phyloP scores from a whole-genome alignment of 164 flowering plant genomes.

The Macadamia tetraphylla region DNA sequence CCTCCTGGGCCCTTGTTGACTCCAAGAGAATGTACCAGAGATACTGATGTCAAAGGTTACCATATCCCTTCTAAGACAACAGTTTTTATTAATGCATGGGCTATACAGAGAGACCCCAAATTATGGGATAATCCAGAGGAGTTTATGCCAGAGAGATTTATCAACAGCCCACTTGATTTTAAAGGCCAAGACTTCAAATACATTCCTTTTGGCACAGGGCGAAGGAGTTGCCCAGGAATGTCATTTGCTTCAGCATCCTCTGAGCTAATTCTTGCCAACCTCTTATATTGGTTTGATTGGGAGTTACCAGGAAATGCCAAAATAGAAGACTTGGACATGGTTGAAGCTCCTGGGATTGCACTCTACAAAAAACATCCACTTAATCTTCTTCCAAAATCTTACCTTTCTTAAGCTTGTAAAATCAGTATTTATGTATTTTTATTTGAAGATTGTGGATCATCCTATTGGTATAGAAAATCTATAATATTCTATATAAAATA shows the following conservation, averaged over 20 bases:
- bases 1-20: conserved; percentile 6
- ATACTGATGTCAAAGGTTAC: neutral
- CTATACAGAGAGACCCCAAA: no score
- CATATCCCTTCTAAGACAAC: no score
- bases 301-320: conserved; percentile 5
- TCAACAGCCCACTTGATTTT: conserved; percentile 3
- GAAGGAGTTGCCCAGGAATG: conserved; percentile 16
- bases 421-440: no score
- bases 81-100: no score
- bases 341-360: conserved; percentile 4
- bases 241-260: neutral
- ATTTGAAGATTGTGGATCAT: no score
- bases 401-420: neutral
- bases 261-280: conserved; percentile 13
- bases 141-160: conserved; percentile 10
- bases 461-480: no score
- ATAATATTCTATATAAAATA: no score
- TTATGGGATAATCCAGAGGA: no score
- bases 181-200: conserved; percentile 6
- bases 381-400: conserved; percentile 1
- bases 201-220: conserved; percentile 16
- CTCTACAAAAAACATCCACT: conserved; percentile 3
- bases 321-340: conserved; percentile 8
- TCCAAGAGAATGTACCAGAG: neutral
- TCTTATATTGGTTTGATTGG: conserved; percentile 18